These are phyloP conservation scores for Colletotrichum abscissum DNA, from an alignment of 2,329 filamentous ascomycete species.

Conservation along the genomic window DNA sequence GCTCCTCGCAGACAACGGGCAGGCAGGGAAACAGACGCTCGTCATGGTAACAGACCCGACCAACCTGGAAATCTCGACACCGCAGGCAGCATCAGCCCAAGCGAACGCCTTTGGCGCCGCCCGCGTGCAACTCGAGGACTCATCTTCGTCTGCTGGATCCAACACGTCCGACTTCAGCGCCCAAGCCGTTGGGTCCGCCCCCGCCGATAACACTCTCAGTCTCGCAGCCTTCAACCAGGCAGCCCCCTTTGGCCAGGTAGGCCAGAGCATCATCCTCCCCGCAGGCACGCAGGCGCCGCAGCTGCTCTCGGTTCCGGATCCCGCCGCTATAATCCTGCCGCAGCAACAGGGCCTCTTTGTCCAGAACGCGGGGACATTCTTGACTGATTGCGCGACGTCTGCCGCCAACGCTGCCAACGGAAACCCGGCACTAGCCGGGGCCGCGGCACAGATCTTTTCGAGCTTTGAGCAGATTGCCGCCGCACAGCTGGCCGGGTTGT, in stretches of 20 bases:
- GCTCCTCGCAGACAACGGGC: conserved; percentile 50
- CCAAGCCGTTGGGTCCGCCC: conserved; percentile 35
- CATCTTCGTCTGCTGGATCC: neutral
- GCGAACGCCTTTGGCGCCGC: conserved; percentile 37
- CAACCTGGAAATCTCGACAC: conserved; percentile 47
- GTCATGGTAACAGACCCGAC: conserved; percentile 52
- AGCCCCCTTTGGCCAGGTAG: conserved; percentile 47
- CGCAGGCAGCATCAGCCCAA: conserved; percentile 37
- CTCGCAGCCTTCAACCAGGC: conserved; percentile 43
- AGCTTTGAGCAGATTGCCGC: conserved; percentile 44
- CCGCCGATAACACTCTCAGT: conserved; percentile 16
- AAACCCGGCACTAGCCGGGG: conserved; percentile 24
- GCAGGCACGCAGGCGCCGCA: conserved; percentile 44
- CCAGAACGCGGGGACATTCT: conserved; percentile 46
- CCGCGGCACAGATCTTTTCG: conserved; percentile 38
- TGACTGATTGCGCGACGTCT: conserved; percentile 46
- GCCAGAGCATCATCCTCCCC: conserved; percentile 49
- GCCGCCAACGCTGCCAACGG: conserved; percentile 33
- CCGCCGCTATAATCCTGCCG: conserved; percentile 51
- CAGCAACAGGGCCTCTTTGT: conserved; percentile 47
- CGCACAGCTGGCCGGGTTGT: conserved; percentile 41
- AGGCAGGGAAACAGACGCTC: conserved; percentile 45
- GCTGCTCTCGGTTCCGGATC: conserved; percentile 48
- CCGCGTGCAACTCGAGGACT: conserved; percentile 4
- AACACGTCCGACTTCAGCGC: conserved; percentile 33